phyloP scores from a whole-genome alignment of 2,329 filamentous ascomycete genomes.

The Aureobasidium namibiae region DNA sequence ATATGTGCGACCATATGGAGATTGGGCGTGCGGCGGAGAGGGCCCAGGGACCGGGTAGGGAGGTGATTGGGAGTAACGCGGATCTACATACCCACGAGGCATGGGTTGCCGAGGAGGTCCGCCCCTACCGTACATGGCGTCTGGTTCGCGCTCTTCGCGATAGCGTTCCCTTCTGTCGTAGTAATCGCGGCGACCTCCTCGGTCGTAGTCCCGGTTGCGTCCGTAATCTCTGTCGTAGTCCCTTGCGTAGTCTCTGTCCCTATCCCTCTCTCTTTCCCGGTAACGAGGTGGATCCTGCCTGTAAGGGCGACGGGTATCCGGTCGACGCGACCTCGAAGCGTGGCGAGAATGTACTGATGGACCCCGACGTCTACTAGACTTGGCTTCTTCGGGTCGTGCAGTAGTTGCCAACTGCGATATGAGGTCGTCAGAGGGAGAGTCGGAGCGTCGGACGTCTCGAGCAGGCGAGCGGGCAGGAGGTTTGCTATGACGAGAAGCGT shows the following conservation, averaged over 20 bases:
- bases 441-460: slow-evolving; percentile 16
- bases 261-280: slow-evolving; percentile 4
- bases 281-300: slow-evolving; percentile 21
- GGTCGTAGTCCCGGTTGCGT: background rate
- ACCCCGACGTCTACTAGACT: slow-evolving; percentile 2
- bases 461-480: background rate
- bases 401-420: slow-evolving; percentile 15
- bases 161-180: slow-evolving; percentile 11
- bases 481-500: slow-evolving; percentile 13
- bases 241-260: slow-evolving; percentile 11
- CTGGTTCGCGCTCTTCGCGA: slow-evolving; percentile 10
- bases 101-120: slow-evolving; percentile 14
- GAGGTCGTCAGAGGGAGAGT: slow-evolving; percentile 16
- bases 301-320: slow-evolving; percentile 19
- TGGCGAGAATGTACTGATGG: slow-evolving; percentile 6
- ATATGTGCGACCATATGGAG: slow-evolving; percentile 52
- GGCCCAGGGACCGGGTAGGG: slow-evolving; percentile 33
- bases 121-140: slow-evolving; percentile 17
- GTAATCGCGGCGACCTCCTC: slow-evolving; percentile 13
- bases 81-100: slow-evolving; percentile 13
- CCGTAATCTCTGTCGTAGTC: slow-evolving; percentile 10
- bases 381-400: slow-evolving; percentile 9
- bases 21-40: slow-evolving; percentile 46
- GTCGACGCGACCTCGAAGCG: slow-evolving; percentile 19
- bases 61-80: slow-evolving; percentile 48